Evolutionary conservation across 2,329 filamentous ascomycete species (phyloP), one percentile per base, ranked within the genome.

Genomic region (Phyllosticta ampelicida): DNA sequence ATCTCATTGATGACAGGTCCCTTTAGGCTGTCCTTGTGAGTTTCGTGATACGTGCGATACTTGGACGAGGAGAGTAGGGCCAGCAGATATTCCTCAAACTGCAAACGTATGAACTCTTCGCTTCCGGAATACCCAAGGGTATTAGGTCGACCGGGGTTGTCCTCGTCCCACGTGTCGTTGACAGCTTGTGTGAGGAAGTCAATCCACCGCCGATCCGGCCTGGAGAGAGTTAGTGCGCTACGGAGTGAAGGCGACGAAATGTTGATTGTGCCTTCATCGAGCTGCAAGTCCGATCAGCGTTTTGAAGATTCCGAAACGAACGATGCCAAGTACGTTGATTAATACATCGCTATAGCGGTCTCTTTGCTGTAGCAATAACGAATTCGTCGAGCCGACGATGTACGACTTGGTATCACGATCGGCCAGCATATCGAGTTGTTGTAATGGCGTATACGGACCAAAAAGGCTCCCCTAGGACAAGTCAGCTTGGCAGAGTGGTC

Each of bases 361-460:
- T 71, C 86, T 95, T 70, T 99, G 94, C 67, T 96, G 91, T 10
- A 99, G 77, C 30, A 99, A 79, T 21, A 99, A 79, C 5, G 90
- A 95, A 71, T 99, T 99, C 44, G 94, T 99, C 64, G 91, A 96
- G 62, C 94, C 94, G 59, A 99, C 91, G 56, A 99, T 87, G 67
- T 97, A 99, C 1, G 92, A 96, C 74, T 96, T 97, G 19, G 94
- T 97, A 49, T 90, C 89, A 65, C 90, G 85, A 73, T 97, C 92
- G 55, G 92, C 92, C 48, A 99, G 81, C 65, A 96, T 81, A 70
- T 99, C 92, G 59, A 99, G 84, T 73, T 96, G 91, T 72, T 99
- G 94, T 18, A 99, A 78, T 18, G 94, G 94, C 0, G 94, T 99
- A 69, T 99, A 99, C 0, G 94, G 94, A 2, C 94, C 92, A 69